Conservation (phyloP, 108 stramenopile species). For the Cylindrotheca fusiformis region DNA sequence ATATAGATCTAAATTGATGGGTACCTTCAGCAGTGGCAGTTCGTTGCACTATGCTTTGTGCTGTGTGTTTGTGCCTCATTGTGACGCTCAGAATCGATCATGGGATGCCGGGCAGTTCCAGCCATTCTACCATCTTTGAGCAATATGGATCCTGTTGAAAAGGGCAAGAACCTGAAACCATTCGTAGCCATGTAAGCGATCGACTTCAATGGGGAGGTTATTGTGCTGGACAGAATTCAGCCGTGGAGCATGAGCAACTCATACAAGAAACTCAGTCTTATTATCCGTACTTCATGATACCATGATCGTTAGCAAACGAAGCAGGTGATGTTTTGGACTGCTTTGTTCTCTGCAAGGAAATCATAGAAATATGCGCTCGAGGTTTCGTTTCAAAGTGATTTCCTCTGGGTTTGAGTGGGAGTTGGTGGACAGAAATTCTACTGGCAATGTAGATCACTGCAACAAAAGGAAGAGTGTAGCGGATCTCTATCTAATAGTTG, state of each 20-base stretch:
- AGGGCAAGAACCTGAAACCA: neutral
- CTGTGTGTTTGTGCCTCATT: neutral
- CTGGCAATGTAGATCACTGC: too few relatives aligned
- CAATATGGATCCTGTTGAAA: neutral
- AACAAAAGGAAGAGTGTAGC: too few relatives aligned
- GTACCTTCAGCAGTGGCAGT: neutral
- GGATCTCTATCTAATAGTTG: too few relatives aligned
- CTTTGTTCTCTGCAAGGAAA: conserved; percentile 2
- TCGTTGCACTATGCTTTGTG: neutral
- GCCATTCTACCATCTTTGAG: neutral
- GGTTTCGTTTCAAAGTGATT: too few relatives aligned
- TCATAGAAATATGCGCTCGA: neutral
- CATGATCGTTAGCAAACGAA: neutral
- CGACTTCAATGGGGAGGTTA: neutral
- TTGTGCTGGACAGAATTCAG: neutral
- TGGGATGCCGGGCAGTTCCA: neutral
- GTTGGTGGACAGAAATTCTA: too few relatives aligned
- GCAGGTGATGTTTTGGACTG: neutral
- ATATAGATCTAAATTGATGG: neutral
- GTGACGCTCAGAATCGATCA: neutral
- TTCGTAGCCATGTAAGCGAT: neutral
- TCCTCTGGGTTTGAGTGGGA: too few relatives aligned
- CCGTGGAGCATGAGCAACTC: neutral
- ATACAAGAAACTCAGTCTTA: neutral
- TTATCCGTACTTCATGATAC: neutral